phyloP scores from a whole-genome alignment of 2,329 filamentous ascomycete genomes.

The Fusarium sp. region DNA sequence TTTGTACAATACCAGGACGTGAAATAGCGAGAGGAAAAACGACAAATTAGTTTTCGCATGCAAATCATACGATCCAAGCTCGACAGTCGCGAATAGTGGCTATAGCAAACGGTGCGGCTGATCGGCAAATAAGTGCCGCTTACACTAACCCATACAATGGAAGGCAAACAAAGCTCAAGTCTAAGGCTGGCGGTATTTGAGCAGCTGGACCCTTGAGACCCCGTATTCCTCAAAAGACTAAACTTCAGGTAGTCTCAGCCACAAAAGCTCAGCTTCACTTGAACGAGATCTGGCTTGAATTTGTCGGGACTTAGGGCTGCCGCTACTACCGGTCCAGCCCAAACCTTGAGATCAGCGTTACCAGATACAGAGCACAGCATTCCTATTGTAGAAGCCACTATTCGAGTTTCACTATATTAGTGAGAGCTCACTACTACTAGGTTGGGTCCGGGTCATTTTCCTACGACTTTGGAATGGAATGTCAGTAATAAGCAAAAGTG shows the following conservation, averaged over 20 bases:
- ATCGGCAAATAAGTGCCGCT: slow-evolving; percentile 7
- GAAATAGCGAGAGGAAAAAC: too few species aligned
- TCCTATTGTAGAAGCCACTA: slow-evolving; percentile 1
- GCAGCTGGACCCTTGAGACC: neutral
- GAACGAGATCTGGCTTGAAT: neutral
- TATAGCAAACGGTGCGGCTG: neutral
- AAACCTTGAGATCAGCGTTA: neutral
- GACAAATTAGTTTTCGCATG: too few species aligned
- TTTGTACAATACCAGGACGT: too few species aligned
- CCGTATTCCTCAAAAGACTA: neutral
- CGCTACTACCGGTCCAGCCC: slow-evolving; percentile 11
- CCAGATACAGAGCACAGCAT: neutral
- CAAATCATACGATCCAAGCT: too few species aligned
- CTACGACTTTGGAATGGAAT: neutral
- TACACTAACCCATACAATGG: neutral
- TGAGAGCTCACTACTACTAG: neutral
- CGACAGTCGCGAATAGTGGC: neutral
- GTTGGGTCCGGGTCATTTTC: slow-evolving; percentile 14
- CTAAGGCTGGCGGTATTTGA: neutral
- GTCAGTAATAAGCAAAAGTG: neutral
- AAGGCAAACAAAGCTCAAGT: neutral
- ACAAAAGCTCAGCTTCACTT: slow-evolving; percentile 7
- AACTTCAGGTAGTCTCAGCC: slow-evolving; percentile 1
- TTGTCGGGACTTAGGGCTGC: neutral
- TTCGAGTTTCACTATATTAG: neutral